Evolutionary conservation across 2,329 filamentous ascomycete genomes (phyloP).

Genomic region (Colletotrichum lindemuthianum): DNA sequence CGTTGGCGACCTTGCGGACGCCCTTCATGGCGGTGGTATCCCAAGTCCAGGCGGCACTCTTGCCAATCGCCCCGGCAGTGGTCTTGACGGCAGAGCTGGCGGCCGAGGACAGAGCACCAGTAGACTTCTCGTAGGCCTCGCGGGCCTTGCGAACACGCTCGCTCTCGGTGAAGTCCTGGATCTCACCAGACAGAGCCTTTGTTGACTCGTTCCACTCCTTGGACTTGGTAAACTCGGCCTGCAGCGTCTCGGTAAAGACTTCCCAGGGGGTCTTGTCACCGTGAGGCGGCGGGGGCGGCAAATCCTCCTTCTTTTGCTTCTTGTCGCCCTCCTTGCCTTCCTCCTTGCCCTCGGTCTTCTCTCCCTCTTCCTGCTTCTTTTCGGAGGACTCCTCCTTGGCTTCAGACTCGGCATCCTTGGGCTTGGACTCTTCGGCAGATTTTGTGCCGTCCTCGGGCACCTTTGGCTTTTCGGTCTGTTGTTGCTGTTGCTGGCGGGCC

Average conservation of each 20-base stretch:
- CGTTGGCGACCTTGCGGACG: slow-evolving; percentile 84
- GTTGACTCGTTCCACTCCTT: slow-evolving; percentile 99
- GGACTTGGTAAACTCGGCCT: slow-evolving; percentile 92
- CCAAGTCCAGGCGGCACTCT: slow-evolving; percentile 96
- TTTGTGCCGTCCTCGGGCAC: slow-evolving; percentile 43
- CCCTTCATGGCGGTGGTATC: slow-evolving; percentile 94
- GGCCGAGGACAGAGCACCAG: slow-evolving; percentile 81
- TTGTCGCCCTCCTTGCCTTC: slow-evolving; percentile 56
- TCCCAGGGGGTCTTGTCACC: slow-evolving; percentile 99
- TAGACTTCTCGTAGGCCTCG: slow-evolving; percentile 87
- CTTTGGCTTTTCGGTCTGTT: slow-evolving; percentile 43
- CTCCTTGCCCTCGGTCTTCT: slow-evolving; percentile 55
- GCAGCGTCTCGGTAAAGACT: slow-evolving; percentile 97
- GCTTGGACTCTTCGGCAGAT: slow-evolving; percentile 53
- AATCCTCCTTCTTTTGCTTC: slow-evolving; percentile 72
- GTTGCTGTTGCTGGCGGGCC: slow-evolving; percentile 39
- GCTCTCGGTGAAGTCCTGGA: slow-evolving; percentile 92
- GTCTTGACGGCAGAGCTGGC: slow-evolving; percentile 84
- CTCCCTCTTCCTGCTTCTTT: slow-evolving; percentile 52
- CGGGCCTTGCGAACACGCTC: slow-evolving; percentile 88
- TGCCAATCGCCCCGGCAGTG: slow-evolving; percentile 87
- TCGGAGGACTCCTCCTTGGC: slow-evolving; percentile 42
- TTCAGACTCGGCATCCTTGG: slow-evolving; percentile 45
- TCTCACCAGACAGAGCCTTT: slow-evolving; percentile 89
- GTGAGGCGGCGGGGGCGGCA: slow-evolving; percentile 91